Percentiles rank a stretch among this genome's conserved stretches.
phyloP scores from a whole-genome alignment of 768 basidiomycete species.

The Pleurotus citrinopileatus region DNA sequence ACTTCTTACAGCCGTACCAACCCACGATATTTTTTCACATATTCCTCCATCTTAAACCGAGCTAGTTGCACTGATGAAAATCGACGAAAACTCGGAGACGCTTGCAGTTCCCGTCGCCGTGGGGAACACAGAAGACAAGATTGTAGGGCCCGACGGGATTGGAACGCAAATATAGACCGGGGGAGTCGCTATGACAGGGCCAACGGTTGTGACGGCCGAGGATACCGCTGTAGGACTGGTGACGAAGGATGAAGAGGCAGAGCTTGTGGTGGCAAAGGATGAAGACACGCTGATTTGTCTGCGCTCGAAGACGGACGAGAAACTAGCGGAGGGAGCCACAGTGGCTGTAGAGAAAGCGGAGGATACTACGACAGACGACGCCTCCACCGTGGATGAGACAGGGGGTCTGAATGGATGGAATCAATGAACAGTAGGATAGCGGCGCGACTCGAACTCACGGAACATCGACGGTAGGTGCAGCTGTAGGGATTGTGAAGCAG shows the following conservation, averaged over 20 bases:
- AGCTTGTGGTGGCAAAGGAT: not conserved
- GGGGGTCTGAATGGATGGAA: not conserved
- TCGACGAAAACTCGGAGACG: too few species aligned
- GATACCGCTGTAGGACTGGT: not conserved
- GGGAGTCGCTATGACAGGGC: not conserved
- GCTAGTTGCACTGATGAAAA: not conserved
- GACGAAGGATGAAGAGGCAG: not conserved
- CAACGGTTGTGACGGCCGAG: not conserved
- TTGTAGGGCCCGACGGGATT: not conserved
- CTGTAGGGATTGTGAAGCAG: slow-evolving; percentile 1
- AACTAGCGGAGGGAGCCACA: not conserved
- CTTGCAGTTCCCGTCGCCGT: not conserved
- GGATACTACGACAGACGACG: too few species aligned
- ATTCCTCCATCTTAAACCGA: not conserved
- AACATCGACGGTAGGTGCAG: not conserved
- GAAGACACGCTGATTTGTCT: not conserved
- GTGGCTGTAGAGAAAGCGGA: too few species aligned
- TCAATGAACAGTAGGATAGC: not conserved
- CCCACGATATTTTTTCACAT: too few species aligned
- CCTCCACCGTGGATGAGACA: too few species aligned
- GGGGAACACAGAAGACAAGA: not conserved
- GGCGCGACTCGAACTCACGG: too few species aligned
- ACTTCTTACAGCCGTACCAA: too few species aligned
- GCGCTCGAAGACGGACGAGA: not conserved
- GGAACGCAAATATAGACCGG: not conserved